A percentile compares a stretch with the other conserved stretches of the same genome.
Evolutionary conservation across 1,139 yeast genomes (phyloP).

Genomic region (Geotrichum restrictum): DNA sequence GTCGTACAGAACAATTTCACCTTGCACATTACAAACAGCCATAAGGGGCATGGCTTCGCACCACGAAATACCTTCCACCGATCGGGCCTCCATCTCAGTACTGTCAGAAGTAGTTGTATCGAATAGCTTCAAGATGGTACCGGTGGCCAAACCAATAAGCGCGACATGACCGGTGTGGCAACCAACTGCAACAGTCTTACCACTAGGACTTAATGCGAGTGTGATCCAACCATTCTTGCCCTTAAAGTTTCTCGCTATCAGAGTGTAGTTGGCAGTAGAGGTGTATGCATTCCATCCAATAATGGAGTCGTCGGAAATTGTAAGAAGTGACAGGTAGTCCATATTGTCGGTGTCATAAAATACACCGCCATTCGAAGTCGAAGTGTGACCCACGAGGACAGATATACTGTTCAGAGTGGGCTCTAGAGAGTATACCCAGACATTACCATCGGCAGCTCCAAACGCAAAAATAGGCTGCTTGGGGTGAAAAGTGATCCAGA

Average conservation of each 20-base stretch:
- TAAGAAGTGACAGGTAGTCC: constrained; percentile 61
- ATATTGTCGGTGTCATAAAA: constrained; percentile 62
- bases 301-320: constrained; percentile 81
- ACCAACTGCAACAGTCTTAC: constrained; percentile 57
- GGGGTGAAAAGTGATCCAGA: constrained; percentile 81
- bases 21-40: constrained; percentile 88
- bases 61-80: constrained; percentile 87
- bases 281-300: constrained; percentile 89
- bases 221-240: constrained; percentile 87
- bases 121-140: constrained; percentile 59
- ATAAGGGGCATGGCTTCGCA: constrained; percentile 59
- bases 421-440: constrained; percentile 84
- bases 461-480: constrained; percentile 73
- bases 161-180: constrained; percentile 82
- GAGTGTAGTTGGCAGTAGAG: constrained; percentile 52
- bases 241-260: constrained; percentile 61
- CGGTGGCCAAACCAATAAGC: constrained; percentile 68
- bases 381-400: constrained; percentile 75
- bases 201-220: constrained; percentile 50
- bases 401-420: constrained; percentile 58
- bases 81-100: constrained; percentile 61
- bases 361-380: constrained; percentile 66
- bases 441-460: constrained; percentile 90
- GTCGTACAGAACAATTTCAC: constrained; percentile 77
- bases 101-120: constrained; percentile 58